Evolutionary conservation across 495 filamentous ascomycete genomes (phyloP).

Genomic region (Pseudoneurospora amorphoporcata): DNA sequence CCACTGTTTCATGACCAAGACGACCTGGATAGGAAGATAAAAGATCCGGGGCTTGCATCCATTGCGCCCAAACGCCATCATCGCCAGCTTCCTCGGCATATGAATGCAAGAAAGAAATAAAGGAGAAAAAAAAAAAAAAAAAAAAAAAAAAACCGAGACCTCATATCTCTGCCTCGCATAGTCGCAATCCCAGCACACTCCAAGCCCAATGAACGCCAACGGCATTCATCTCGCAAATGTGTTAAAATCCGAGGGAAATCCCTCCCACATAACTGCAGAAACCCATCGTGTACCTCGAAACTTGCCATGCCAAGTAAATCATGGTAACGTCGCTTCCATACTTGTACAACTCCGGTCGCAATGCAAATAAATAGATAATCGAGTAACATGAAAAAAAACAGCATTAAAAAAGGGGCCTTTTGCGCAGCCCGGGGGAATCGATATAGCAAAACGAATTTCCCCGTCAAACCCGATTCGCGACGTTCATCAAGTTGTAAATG

Average conservation of each 20-base stretch:
- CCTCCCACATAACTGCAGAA: neutral
- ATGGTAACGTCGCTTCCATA: neutral
- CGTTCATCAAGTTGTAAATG: slow-evolving; percentile 18
- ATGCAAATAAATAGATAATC: slow-evolving; percentile 19
- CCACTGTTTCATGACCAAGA: neutral
- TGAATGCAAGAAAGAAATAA: neutral
- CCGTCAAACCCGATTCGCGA: slow-evolving; percentile 6
- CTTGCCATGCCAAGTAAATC: neutral
- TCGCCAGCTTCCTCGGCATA: neutral
- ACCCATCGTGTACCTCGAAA: neutral
- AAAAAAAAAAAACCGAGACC: neutral
- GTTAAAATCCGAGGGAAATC: neutral
- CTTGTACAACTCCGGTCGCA: slow-evolving; percentile 25
- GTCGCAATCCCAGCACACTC: neutral
- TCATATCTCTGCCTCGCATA: neutral
- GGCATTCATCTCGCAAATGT: neutral
- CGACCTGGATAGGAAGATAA: neutral
- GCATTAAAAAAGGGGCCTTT: slow-evolving; percentile 2
- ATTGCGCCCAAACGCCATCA: neutral
- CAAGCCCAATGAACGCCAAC: neutral
- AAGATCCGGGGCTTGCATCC: neutral
- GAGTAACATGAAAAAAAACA: slow-evolving; percentile 8
- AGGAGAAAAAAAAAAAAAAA: neutral
- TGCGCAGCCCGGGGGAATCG: neutral
- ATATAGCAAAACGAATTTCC: slow-evolving; percentile 1